Evolutionary conservation across 2,329 filamentous ascomycete species (phyloP), one percentile per base, ranked within the genome.

Genomic region (Sarocladium strictum): DNA sequence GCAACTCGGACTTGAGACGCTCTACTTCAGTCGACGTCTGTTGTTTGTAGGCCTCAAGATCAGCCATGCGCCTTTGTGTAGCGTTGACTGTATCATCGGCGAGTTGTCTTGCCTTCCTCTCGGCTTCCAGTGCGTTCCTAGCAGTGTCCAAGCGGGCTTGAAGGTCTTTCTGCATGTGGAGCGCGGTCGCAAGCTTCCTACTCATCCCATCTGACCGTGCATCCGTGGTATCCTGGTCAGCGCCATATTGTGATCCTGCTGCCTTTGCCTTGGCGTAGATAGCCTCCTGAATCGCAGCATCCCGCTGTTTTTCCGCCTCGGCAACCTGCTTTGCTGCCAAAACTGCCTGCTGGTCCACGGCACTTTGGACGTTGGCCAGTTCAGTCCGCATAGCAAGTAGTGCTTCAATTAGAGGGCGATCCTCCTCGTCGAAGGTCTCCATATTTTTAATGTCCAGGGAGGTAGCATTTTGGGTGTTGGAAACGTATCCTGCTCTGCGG

Each of bases 181-280:
- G 73, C 7, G 91, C 86, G 21, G 85, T 73, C n/a, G 93, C 93
- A 21, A 99, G 78, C 62, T 94, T 91, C 62, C 84, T 84, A 65
- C 84, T 87, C 58, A 96, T 82, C 57, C 96, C 92, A 10, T 80
- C 81, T 6, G 83, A 79, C 35, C 70, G 63, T 9, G 60, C 62
- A 5, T 62, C 61, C 26, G 89, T 84, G 52, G 88, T 85, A 14
- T 80, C 80, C 35, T 83, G 76, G 51, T 81, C 80, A 14, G 69
- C 77, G 45, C 84, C 84, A 2, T 82, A 68, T 64, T 84, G 77
- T 55, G 86, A 45, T 14, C 40, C 54, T 27, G 92, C 92, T 53
- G 97, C 76, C 66, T 90, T 97, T 2, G 95, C 91, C 66, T 95
- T 96, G 32, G 92, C 90, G 69, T 97, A 97, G 0, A 94, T 88